Percentiles rank a stretch among this genome's conserved stretches.
Evolutionary conservation across 1,284 basidiomycete species (phyloP).

Genomic region (Cystobasidium slooffiae): DNA sequence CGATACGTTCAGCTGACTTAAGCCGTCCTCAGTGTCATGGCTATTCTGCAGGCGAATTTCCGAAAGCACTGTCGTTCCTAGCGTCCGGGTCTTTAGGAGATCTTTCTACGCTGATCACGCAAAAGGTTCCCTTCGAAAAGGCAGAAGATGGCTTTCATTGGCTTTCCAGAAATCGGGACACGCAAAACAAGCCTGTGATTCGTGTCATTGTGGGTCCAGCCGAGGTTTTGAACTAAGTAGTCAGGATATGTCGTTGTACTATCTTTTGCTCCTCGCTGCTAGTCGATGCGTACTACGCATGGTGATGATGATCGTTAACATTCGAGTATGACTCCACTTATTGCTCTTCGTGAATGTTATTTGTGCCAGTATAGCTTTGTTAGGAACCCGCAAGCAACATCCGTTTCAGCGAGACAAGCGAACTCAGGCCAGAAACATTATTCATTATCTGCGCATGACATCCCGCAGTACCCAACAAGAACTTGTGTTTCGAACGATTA

Average conservation of each 20-base stretch:
- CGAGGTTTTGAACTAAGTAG: not conserved
- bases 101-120: slow-evolving; percentile 10
- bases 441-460: too few species aligned
- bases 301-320: too few species aligned
- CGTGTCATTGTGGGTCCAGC: slow-evolving; percentile 12
- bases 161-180: not conserved
- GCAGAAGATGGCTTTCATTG: slow-evolving; percentile 24
- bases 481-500: not conserved
- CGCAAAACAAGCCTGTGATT: slow-evolving; percentile 3
- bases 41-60: slow-evolving; percentile 22
- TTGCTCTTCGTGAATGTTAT: too few species aligned
- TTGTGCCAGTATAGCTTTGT: too few species aligned
- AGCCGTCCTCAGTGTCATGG: slow-evolving; percentile 2
- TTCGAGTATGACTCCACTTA: too few species aligned
- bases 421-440: too few species aligned
- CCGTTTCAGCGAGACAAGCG: too few species aligned
- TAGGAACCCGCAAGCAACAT: too few species aligned
- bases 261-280: not conserved
- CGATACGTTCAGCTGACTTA: not conserved
- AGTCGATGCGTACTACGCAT: too few species aligned
- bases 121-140: slow-evolving; percentile 23
- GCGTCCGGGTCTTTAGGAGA: slow-evolving; percentile 29
- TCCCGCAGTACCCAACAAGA: not conserved
- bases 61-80: slow-evolving; percentile 9
- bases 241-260: not conserved